Evolutionary conservation across 2,329 filamentous ascomycete species (phyloP).

Genomic region (Beauveria rudraprayagi): DNA sequence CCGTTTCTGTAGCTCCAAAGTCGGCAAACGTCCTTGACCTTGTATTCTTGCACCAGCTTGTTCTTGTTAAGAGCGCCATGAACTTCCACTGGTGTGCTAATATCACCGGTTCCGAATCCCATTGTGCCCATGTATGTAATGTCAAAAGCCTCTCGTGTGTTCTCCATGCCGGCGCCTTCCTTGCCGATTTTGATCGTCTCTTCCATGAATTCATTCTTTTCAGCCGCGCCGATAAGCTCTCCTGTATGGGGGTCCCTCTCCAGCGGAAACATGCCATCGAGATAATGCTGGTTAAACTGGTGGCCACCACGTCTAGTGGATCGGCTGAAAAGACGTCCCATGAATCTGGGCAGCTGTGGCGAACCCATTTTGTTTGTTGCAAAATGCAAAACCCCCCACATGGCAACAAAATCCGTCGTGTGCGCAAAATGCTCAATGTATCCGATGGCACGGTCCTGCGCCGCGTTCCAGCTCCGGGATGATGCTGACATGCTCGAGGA

Average conservation of each 20-base stretch:
- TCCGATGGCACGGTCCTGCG: constrained; percentile 47
- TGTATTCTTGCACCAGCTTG: constrained; percentile 29
- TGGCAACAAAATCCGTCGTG: constrained; percentile 62
- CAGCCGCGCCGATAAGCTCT: constrained; percentile 33
- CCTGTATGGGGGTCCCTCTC: constrained; percentile 33
- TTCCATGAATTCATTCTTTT: constrained; percentile 54
- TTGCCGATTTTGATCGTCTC: constrained; percentile 41
- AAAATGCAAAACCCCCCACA: constrained; percentile 68
- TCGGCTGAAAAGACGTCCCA: constrained; percentile 53
- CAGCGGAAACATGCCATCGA: constrained; percentile 54
- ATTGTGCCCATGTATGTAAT: constrained; percentile 37
- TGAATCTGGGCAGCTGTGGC: constrained; percentile 48
- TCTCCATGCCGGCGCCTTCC: constrained; percentile 34
- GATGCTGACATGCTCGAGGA: constrained; percentile 24
- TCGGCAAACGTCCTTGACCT: constrained; percentile 53
- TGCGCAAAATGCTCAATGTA: constrained; percentile 79
- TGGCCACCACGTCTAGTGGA: constrained; percentile 44
- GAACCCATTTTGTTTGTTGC: constrained; percentile 34
- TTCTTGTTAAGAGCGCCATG: constrained; percentile 24
- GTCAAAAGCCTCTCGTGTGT: constrained; percentile 39
- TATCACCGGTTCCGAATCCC: constrained; percentile 29
- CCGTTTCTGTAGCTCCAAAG: constrained; percentile 58
- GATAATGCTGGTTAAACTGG: constrained; percentile 53
- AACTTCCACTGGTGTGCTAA: constrained; percentile 29
- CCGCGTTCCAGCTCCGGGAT: constrained; percentile 28